Conservation (phyloP, 306 rosid genomes). For the Inga oerstediana region DNA sequence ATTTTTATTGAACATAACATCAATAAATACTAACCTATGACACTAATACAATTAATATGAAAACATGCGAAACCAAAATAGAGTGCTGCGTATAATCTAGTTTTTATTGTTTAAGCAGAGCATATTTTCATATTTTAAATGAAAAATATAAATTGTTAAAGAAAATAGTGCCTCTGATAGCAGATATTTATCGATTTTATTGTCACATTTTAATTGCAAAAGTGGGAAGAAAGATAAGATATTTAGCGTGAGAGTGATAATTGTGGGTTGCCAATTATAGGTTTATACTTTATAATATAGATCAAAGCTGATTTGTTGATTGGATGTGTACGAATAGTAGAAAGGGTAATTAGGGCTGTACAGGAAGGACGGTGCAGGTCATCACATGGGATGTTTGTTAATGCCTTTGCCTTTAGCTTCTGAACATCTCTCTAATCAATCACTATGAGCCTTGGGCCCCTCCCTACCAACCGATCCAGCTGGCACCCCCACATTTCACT, state of each 20-base stretch:
- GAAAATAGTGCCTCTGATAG: no score
- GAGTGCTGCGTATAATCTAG: no score
- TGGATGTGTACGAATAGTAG: not conserved
- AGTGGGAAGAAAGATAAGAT: not conserved
- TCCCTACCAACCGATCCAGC: constrained; percentile 39
- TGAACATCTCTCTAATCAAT: not conserved
- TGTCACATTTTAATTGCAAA: no score
- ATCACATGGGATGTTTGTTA: constrained; percentile 41
- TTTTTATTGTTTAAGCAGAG: no score
- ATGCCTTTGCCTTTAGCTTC: not conserved
- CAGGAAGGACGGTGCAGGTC: constrained; percentile 39
- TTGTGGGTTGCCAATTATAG: not conserved
- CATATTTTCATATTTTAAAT: no score
- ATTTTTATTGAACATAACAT: no score
- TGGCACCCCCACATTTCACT: constrained; percentile 32
- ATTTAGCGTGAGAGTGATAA: not conserved
- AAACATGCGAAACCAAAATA: no score
- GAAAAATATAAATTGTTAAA: no score
- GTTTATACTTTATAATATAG: not conserved
- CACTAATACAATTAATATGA: no score
- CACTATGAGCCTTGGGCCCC: constrained; percentile 7
- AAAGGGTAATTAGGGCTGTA: constrained; percentile 6
- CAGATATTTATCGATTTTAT: no score
- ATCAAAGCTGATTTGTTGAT: not conserved
- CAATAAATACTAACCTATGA: no score